Percentiles rank a stretch among this genome's conserved stretches.
Evolutionary conservation across 768 basidiomycete species (phyloP).

Genomic region (Ephemerocybe angulata): DNA sequence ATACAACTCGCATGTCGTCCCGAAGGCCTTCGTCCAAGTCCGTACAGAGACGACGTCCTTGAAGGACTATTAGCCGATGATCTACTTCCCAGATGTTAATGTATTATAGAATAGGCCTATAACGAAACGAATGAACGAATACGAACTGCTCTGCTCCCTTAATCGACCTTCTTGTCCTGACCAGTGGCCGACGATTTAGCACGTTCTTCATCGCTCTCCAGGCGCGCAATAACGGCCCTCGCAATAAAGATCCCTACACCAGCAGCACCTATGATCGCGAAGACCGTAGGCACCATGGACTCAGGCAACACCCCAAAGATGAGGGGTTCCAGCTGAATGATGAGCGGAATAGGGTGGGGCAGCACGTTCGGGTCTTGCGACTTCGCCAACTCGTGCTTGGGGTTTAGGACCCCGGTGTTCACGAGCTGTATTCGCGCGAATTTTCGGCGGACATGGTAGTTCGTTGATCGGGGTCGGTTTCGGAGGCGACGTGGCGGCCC

Average conservation of each 20-base stretch:
- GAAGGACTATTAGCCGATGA: too few species aligned
- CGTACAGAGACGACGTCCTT: background rate
- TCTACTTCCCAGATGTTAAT: too few species aligned
- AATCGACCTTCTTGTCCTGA: background rate
- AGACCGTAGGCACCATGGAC: constrained; percentile 40
- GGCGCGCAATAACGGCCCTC: background rate
- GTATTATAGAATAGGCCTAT: too few species aligned
- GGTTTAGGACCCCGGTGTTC: constrained; percentile 47
- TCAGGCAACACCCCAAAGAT: constrained; percentile 57
- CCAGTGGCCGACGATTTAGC: background rate
- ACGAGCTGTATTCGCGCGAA: constrained; percentile 59
- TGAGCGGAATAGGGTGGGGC: constrained; percentile 42
- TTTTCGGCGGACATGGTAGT: constrained; percentile 34
- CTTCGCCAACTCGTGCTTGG: constrained; percentile 24
- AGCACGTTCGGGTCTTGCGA: constrained; percentile 13
- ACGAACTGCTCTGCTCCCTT: too few species aligned
- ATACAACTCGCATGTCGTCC: background rate
- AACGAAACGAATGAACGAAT: too few species aligned
- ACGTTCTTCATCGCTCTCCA: background rate
- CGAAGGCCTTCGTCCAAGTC: background rate
- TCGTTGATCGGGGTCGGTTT: background rate
- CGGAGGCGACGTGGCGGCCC: constrained; percentile 6
- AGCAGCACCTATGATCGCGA: constrained; percentile 24
- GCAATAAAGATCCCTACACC: constrained; percentile 8
- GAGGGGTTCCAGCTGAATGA: constrained; percentile 55